phyloP scores from a whole-genome alignment of 768 basidiomycete genomes.

The Boletus reticulatus region DNA sequence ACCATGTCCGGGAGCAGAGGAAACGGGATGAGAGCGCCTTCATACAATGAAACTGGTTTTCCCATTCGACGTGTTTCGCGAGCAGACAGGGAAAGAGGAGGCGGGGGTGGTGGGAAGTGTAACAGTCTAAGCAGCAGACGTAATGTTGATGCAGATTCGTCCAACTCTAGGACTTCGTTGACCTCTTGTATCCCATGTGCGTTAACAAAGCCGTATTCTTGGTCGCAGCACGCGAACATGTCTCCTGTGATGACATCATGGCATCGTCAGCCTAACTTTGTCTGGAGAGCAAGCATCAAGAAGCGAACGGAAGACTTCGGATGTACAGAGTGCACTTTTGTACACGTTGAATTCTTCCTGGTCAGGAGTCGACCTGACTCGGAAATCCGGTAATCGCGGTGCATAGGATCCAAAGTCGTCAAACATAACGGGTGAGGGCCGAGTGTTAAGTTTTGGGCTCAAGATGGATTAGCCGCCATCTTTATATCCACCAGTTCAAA shows the following conservation, averaged over 20 bases:
- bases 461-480: background rate
- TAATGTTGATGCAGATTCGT: constrained; percentile 50
- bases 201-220: constrained; percentile 10
- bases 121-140: constrained; percentile 54
- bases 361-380: constrained; percentile 54
- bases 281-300: background rate
- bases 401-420: constrained; percentile 34
- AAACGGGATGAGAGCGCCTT: constrained; percentile 55
- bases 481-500: constrained; percentile 9
- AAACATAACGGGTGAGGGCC: constrained; percentile 5
- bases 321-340: constrained; percentile 47
- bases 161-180: constrained; percentile 46
- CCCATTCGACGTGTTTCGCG: constrained; percentile 28
- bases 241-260: constrained; percentile 41
- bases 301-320: constrained; percentile 63
- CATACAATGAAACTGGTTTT: constrained; percentile 31
- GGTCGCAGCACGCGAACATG: constrained; percentile 66
- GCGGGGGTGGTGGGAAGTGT: constrained; percentile 52
- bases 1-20: constrained; percentile 61
- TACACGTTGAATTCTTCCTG: constrained; percentile 48
- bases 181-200: constrained; percentile 19
- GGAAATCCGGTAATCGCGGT: constrained; percentile 51
- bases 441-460: background rate
- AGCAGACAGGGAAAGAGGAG: constrained; percentile 31
- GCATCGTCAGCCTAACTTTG: constrained; percentile 2